Percentiles rank a stretch among this genome's conserved stretches.
phyloP scores from a whole-genome alignment of 345 rosid species.

The Arabis hirsuta region DNA sequence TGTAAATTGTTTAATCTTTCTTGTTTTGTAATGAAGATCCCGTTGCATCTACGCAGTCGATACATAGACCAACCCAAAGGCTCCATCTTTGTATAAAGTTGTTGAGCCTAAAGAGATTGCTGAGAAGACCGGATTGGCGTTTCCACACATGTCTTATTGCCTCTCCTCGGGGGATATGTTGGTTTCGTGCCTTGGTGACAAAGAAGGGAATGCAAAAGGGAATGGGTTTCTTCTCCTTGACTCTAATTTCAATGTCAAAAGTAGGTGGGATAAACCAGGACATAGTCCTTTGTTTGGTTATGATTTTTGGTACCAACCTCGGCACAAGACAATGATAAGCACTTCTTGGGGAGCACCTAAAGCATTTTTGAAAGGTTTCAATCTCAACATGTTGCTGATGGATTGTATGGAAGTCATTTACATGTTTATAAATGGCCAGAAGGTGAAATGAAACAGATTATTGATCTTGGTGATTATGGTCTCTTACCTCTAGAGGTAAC shows the following conservation, averaged over 20 bases:
- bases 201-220: conserved; percentile 86
- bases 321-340: conserved; percentile 87
- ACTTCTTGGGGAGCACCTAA: conserved; percentile 94
- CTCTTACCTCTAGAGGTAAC: conserved; percentile 81
- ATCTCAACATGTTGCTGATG: conserved; percentile 83
- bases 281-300: conserved; percentile 76
- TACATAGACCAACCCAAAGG: conserved; percentile 62
- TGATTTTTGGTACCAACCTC: conserved; percentile 98
- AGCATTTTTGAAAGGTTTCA: conserved; percentile 77
- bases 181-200: conserved; percentile 86
- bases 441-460: conserved; percentile 80
- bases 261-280: conserved; percentile 95
- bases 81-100: conserved; percentile 75
- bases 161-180: conserved; percentile 83
- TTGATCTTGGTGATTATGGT: conserved; percentile 84
- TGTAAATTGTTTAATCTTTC: background rate
- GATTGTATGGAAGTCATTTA: conserved; percentile 83
- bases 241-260: conserved; percentile 82
- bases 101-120: conserved; percentile 68
- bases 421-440: conserved; percentile 81
- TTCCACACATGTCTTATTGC: conserved; percentile 91
- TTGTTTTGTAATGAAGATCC: conserved; percentile 56
- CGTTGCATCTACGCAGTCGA: conserved; percentile 81
- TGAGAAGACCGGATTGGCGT: conserved; percentile 80
- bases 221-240: conserved; percentile 91